Evolutionary conservation across 2,329 filamentous ascomycete genomes (phyloP).

Genomic region (Didymella segeticola): DNA sequence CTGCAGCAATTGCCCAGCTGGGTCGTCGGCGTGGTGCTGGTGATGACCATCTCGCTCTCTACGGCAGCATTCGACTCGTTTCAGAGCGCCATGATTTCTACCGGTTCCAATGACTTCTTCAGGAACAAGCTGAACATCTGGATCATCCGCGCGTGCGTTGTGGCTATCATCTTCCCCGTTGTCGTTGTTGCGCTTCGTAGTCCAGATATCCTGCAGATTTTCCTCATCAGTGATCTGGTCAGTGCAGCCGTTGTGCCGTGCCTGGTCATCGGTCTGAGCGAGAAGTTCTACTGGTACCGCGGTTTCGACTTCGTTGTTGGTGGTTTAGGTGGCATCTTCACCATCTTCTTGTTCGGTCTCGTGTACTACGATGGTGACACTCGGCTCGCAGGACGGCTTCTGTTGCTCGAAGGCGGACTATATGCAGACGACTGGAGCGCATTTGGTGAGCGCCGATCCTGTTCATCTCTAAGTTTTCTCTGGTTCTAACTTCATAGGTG

Average conservation of each 20-base stretch:
- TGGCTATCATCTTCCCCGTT: conserved; percentile 75
- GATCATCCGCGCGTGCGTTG: conserved; percentile 72
- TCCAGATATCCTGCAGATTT: conserved; percentile 79
- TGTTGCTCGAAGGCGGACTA: conserved; percentile 75
- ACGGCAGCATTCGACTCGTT: conserved; percentile 82
- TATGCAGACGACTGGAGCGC: conserved; percentile 81
- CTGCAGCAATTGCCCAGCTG: conserved; percentile 75
- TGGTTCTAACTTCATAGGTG: conserved; percentile 50
- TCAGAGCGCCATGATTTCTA: conserved; percentile 85
- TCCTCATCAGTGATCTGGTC: conserved; percentile 80
- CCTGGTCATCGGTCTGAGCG: conserved; percentile 73
- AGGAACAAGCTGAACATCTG: conserved; percentile 80
- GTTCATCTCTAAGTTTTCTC: neutral
- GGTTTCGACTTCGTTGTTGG: conserved; percentile 82
- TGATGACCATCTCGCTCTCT: conserved; percentile 79
- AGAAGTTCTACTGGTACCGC: conserved; percentile 73
- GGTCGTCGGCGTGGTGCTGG: conserved; percentile 82
- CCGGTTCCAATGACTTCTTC: conserved; percentile 83
- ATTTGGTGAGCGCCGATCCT: conserved; percentile 67
- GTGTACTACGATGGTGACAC: conserved; percentile 78
- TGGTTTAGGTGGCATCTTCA: conserved; percentile 77
- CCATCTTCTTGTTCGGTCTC: conserved; percentile 81
- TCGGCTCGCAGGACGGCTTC: conserved; percentile 67
- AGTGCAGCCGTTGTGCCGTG: conserved; percentile 79
- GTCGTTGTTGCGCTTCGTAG: conserved; percentile 76